Percentiles rank a stretch among this genome's conserved stretches.
Conservation (phyloP, 768 basidiomycete species). For the Coprinellus micaceus region DNA sequence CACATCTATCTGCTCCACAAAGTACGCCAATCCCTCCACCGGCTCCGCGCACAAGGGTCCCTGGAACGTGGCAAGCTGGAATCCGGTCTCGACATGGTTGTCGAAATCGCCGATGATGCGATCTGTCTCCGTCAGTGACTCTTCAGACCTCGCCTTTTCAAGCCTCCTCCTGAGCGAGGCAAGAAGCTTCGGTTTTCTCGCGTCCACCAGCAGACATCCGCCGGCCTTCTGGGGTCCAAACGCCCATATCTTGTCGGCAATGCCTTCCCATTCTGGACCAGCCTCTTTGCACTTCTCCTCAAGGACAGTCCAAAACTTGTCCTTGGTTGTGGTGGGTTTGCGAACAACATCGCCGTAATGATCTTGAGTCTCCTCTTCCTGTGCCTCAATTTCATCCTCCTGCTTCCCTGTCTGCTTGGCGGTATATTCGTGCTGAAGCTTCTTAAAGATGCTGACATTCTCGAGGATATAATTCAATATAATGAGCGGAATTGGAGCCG, state of each 20-base stretch:
- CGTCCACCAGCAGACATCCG: constrained; percentile 82
- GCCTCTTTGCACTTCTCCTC: constrained; percentile 58
- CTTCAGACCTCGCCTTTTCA: constrained; percentile 33
- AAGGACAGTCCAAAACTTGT: constrained; percentile 79
- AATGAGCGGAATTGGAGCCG: constrained; percentile 66
- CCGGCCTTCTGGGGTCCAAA: constrained; percentile 90
- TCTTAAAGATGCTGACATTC: constrained; percentile 62
- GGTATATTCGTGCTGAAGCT: constrained; percentile 49
- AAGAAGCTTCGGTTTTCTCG: constrained; percentile 40
- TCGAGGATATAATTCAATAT: constrained; percentile 76
- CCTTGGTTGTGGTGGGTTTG: constrained; percentile 61
- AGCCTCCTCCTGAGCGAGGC: constrained; percentile 63
- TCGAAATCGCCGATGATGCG: constrained; percentile 59
- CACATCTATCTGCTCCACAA: constrained; percentile 73
- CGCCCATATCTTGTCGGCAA: constrained; percentile 76
- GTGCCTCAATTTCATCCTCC: constrained; percentile 33
- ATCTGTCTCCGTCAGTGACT: constrained; percentile 29
- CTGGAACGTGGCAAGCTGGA: constrained; percentile 91
- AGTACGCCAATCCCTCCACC: constrained; percentile 88
- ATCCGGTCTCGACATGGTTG: constrained; percentile 84
- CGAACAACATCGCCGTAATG: constrained; percentile 54
- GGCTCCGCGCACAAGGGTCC: constrained; percentile 96
- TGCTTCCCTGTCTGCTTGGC: constrained; percentile 23
- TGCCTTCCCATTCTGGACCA: constrained; percentile 82
- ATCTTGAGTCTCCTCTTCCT: constrained; percentile 36